Evolutionary conservation across 768 basidiomycete species (phyloP).

Genomic region (Vararia minispora): DNA sequence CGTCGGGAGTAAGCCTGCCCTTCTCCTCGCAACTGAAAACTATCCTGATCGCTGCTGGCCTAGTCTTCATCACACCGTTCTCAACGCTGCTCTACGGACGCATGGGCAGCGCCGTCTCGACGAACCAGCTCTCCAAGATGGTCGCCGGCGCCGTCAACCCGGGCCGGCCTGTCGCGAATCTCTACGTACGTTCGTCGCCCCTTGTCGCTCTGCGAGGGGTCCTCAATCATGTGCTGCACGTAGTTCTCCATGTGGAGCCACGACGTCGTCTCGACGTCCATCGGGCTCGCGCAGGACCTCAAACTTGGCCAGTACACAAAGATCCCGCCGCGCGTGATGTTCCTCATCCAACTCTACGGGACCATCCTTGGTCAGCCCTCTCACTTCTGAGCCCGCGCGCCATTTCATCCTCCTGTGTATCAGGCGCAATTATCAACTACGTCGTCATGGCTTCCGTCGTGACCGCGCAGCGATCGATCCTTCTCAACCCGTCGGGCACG

Average conservation of each 20-base stretch:
- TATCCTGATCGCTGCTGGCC: not conserved
- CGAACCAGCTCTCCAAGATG: constrained; percentile 57
- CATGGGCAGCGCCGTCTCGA: constrained; percentile 51
- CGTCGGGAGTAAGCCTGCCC: constrained; percentile 24
- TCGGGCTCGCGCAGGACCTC: constrained; percentile 40
- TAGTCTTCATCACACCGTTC: constrained; percentile 31
- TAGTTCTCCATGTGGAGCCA: constrained; percentile 64
- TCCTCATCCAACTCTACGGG: constrained; percentile 55
- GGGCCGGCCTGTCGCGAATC: constrained; percentile 56
- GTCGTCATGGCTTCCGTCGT: constrained; percentile 49
- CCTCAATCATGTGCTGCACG: not conserved
- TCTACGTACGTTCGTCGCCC: constrained; percentile 34
- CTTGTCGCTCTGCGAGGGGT: not conserved
- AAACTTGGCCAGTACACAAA: constrained; percentile 52
- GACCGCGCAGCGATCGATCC: constrained; percentile 38
- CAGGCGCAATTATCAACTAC: constrained; percentile 26
- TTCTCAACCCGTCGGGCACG: constrained; percentile 40
- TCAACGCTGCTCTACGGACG: constrained; percentile 44
- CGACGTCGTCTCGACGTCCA: constrained; percentile 44
- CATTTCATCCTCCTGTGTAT: not conserved
- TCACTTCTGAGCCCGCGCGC: not conserved
- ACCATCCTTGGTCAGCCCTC: constrained; percentile 36
- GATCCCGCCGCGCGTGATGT: constrained; percentile 57
- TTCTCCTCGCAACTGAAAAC: not conserved
- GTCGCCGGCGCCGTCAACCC: constrained; percentile 48